Evolutionary conservation across 192 early-diverging fungal species (phyloP).

Genomic region (Backusella mclennaniae): DNA sequence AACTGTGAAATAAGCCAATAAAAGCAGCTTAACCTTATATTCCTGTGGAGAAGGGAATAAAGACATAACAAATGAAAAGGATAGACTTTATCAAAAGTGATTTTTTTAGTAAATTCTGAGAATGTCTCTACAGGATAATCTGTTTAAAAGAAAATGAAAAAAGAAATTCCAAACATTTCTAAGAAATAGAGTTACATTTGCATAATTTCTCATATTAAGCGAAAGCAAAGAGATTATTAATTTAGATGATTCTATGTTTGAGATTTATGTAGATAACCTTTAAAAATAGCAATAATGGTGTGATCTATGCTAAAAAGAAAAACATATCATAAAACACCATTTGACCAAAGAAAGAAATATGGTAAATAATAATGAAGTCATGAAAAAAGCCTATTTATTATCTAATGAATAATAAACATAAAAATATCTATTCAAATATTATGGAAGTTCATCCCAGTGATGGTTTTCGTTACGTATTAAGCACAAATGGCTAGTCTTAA

Average conservation of each 20-base stretch:
- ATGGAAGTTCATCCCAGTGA: constrained; percentile 73
- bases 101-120: not conserved
- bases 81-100: not conserved
- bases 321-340: not conserved
- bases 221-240: not conserved
- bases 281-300: not conserved
- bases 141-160: not conserved
- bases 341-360: not conserved
- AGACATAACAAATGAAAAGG: not conserved
- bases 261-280: not conserved
- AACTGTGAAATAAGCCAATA: not conserved
- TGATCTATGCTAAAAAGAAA: not conserved
- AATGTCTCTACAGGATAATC: not conserved
- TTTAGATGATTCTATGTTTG: not conserved
- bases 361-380: not conserved
- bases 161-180: not conserved
- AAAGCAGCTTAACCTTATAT: not conserved
- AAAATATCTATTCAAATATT: constrained; percentile 19
- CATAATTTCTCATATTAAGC: not conserved
- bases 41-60: not conserved
- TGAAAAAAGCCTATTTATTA: not conserved
- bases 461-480: constrained; percentile 72
- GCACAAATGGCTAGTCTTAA: constrained; percentile 75
- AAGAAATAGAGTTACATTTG: not conserved
- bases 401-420: not conserved